Evolutionary conservation across 2,329 filamentous ascomycete species (phyloP).

Genomic region (Xylaria arbuscula): DNA sequence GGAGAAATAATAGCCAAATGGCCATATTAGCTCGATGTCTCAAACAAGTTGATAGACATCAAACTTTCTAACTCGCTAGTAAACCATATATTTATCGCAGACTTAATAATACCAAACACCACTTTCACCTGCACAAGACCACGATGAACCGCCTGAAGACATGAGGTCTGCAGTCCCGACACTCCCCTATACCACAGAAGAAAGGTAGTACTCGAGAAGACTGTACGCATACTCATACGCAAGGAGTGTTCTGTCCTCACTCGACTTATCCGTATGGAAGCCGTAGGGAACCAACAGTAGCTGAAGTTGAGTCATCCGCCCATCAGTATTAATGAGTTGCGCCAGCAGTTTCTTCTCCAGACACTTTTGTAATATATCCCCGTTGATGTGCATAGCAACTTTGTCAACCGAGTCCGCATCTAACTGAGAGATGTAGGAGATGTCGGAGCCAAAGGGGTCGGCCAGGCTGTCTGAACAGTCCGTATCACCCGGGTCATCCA

Average conservation of each 20-base stretch:
- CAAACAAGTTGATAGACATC: neutral
- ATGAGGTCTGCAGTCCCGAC: constrained; percentile 52
- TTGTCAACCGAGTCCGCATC: constrained; percentile 58
- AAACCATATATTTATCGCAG: too few species aligned
- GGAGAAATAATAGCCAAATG: too few species aligned
- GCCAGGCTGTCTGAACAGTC: too few species aligned
- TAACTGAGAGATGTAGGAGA: constrained; percentile 37
- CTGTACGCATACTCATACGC: constrained; percentile 62
- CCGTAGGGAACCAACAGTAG: constrained; percentile 31
- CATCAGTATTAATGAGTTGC: constrained; percentile 50
- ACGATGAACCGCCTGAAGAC: neutral
- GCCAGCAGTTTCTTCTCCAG: constrained; percentile 60
- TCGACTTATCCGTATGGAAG: neutral
- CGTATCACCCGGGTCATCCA: too few species aligned
- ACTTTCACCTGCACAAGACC: neutral
- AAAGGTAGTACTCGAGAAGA: constrained; percentile 65
- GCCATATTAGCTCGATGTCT: neutral
- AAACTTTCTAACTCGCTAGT: neutral
- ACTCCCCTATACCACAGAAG: constrained; percentile 74
- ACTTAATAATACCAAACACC: too few species aligned
- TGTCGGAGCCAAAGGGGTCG: too few species aligned
- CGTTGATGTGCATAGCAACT: constrained; percentile 71
- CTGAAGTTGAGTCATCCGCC: constrained; percentile 43
- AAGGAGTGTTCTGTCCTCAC: constrained; percentile 23
- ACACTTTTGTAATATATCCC: constrained; percentile 70